Evolutionary conservation across 2,329 filamentous ascomycete genomes (phyloP), one percentile per base, ranked within the genome.

Genomic region (Apiospora rasikravindrae): DNA sequence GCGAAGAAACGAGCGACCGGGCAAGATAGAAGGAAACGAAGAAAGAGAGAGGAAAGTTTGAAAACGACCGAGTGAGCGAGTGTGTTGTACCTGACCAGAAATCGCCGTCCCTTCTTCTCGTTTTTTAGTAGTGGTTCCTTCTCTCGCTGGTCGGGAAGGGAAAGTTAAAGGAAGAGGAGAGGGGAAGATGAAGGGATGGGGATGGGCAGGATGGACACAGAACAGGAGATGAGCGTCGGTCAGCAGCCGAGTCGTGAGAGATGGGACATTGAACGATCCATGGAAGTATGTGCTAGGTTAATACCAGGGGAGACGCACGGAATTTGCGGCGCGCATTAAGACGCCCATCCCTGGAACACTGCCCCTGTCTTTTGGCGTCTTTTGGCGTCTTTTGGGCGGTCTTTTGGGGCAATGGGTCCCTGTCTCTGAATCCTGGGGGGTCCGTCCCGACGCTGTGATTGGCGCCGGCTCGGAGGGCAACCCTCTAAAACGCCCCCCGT

Each of bases 361-460:
- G 22, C 57, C 57, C 57, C 57, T 64, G 33, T 40, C 57, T 33
- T 37, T 37, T 37, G 33, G 33, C 33, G 33, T 6, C 14, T 24
- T 11, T 51, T 51, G 53, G 33, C 2, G 33, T 37, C 33, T 37
- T 37, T 37, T 37, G 33, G 33, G 5, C 33, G 33, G 33, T 33
- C 33, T 7, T 7, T 37, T n/a, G n/a, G n/a, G n/a, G n/a, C n/a
- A 7, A 37, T 7, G 33, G 33, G 33, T 5, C 33, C 51, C 51
- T 57, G 51, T 61, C 53, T 61, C 51, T 61, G 29, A 61, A 61
- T 61, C 53, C 53, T 61, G 53, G 53, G 57, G 57, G 57, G 57
- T 24, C 57, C 57, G 40, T 64, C 22, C 13, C 4, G 29, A 6
- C 57, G 33, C 19, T 14, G 33, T 64, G 57, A 64, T 64, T 64